Evolutionary conservation across 2,329 filamentous ascomycete species (phyloP).

Genomic region (Scytalidium sp.): DNA sequence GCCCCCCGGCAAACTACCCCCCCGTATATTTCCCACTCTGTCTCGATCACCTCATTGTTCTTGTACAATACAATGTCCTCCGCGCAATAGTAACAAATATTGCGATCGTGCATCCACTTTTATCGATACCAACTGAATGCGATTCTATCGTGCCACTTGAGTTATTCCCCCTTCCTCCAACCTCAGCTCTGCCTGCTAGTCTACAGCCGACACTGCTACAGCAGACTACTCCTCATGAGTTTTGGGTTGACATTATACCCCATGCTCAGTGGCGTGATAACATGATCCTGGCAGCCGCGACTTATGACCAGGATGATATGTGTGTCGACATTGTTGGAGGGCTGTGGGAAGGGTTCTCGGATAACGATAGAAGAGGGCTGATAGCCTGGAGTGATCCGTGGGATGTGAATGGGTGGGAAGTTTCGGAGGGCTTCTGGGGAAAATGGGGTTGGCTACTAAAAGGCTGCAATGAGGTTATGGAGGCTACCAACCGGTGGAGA

Average conservation of each 20-base stretch:
- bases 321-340: slow-evolving; percentile 14
- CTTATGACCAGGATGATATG: slow-evolving; percentile 12
- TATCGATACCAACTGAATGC: background rate
- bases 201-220: slow-evolving; percentile 12
- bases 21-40: slow-evolving; percentile 3
- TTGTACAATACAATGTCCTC: slow-evolving; percentile 8
- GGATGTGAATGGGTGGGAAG: slow-evolving; percentile 13
- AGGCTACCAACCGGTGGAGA: slow-evolving; percentile 16
- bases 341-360: slow-evolving; percentile 11
- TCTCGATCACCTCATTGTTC: slow-evolving; percentile 8
- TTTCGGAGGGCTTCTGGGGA: slow-evolving; percentile 11
- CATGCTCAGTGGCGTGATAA: slow-evolving; percentile 13
- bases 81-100: slow-evolving; percentile 11
- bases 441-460: slow-evolving; percentile 14
- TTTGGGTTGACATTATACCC: slow-evolving; percentile 14
- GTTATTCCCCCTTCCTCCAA: background rate
- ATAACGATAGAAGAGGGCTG: slow-evolving; percentile 10
- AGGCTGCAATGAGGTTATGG: slow-evolving; percentile 15
- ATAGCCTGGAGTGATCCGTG: slow-evolving; percentile 15
- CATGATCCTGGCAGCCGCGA: slow-evolving; percentile 9
- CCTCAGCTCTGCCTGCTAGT: slow-evolving; percentile 5
- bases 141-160: background rate
- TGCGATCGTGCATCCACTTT: background rate
- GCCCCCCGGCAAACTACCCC: background rate
- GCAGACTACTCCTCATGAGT: slow-evolving; percentile 7